phyloP scores from a whole-genome alignment of 2,329 filamentous ascomycete species.

The Fusarium nisikadoi region DNA sequence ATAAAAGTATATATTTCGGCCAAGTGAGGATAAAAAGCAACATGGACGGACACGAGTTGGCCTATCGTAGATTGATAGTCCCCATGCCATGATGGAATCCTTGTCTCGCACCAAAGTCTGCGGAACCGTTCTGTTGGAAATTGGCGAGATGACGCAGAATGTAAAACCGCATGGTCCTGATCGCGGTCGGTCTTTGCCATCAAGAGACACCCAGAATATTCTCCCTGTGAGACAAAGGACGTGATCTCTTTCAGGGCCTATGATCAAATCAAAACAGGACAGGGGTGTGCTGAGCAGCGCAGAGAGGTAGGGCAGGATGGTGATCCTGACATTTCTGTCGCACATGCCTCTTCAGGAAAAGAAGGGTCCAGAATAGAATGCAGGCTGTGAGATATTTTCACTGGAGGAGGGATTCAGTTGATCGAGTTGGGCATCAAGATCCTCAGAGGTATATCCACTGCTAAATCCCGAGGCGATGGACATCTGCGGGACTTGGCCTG shows the following conservation, averaged over 20 bases:
- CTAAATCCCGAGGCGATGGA: conserved; percentile 17
- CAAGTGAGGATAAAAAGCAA: background rate
- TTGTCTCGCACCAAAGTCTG: conserved; percentile 7
- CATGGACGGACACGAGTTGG: background rate
- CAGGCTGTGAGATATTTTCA: background rate
- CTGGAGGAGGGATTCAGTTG: background rate
- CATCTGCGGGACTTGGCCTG: conserved; percentile 16
- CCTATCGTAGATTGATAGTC: conserved; percentile 10
- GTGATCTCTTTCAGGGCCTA: background rate
- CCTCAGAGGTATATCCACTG: background rate
- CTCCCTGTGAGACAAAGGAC: conserved; percentile 15
- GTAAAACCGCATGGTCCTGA: conserved; percentile 1
- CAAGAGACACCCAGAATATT: background rate
- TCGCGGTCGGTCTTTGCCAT: background rate
- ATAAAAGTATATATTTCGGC: background rate
- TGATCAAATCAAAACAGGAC: background rate
- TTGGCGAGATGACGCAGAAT: conserved; percentile 31
- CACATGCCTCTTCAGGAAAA: background rate
- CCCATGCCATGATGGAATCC: conserved; percentile 6
- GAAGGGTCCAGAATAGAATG: background rate
- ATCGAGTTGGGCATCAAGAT: conserved; percentile 32
- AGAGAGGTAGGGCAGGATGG: background rate
- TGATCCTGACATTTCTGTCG: conserved; percentile 3
- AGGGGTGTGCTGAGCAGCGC: background rate
- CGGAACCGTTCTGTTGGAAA: conserved; percentile 36